phyloP scores from a whole-genome alignment of 352 stramenopile genomes.

The Bremia lactucae region DNA sequence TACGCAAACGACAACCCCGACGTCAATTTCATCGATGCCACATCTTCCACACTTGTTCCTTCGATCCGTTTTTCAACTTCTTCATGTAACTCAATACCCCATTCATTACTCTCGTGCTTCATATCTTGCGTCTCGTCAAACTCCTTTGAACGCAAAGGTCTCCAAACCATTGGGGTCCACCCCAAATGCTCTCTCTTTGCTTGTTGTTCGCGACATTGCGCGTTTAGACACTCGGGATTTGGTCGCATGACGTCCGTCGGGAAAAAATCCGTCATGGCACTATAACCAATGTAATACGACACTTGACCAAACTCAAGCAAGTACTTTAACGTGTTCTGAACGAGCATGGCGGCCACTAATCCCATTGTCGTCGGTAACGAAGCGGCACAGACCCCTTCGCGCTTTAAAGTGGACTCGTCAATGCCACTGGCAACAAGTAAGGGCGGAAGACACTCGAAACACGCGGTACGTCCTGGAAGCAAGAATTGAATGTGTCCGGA shows the following conservation, averaged over 20 bases:
- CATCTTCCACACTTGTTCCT: no score
- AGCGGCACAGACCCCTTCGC: slow-evolving; percentile 80
- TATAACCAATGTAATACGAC: slow-evolving; percentile 85
- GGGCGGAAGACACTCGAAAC: slow-evolving; percentile 83
- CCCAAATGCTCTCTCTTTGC: slow-evolving; percentile 22
- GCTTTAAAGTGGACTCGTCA: slow-evolving; percentile 80
- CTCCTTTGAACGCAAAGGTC: slow-evolving; percentile 43
- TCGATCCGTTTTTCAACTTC: neutral
- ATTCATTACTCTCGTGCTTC: slow-evolving; percentile 75
- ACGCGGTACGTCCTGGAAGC: slow-evolving; percentile 74
- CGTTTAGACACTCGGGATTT: slow-evolving; percentile 77
- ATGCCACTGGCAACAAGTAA: slow-evolving; percentile 81
- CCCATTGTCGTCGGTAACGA: slow-evolving; percentile 87
- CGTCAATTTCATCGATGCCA: slow-evolving; percentile 19
- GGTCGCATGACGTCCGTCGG: slow-evolving; percentile 68
- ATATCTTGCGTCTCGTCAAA: slow-evolving; percentile 32
- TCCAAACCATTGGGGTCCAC: slow-evolving; percentile 73
- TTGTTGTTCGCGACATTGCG: slow-evolving; percentile 68
- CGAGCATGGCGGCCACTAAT: slow-evolving; percentile 73
- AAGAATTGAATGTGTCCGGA: slow-evolving; percentile 86
- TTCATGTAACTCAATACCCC: slow-evolving; percentile 72
- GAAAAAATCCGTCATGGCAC: slow-evolving; percentile 84
- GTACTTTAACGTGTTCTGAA: slow-evolving; percentile 86
- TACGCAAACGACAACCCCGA: slow-evolving; percentile 59
- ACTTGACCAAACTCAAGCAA: slow-evolving; percentile 77